Evolutionary conservation across 225 moss, liverwort and hornwort genomes (phyloP).

Genomic region (Neckera pumila): DNA sequence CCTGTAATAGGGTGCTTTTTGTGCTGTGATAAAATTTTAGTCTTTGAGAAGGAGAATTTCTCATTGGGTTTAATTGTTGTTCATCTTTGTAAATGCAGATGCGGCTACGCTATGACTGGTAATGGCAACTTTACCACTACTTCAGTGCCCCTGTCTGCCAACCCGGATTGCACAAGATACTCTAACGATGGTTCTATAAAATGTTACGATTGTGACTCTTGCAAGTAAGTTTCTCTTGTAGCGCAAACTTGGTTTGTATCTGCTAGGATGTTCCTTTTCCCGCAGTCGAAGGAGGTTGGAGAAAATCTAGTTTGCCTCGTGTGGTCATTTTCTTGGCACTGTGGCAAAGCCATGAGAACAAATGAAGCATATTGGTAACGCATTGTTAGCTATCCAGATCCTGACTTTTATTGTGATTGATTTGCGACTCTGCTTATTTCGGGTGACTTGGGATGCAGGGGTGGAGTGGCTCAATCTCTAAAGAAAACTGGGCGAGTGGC

Average conservation of each 20-base stretch:
- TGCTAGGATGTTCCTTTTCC: neutral
- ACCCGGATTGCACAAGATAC: constrained; percentile 28
- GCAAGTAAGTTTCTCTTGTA: constrained; percentile 25
- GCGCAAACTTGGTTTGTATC: neutral
- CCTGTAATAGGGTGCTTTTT: neutral
- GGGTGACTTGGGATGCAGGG: constrained; percentile 11
- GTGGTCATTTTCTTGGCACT: neutral
- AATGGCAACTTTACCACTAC: constrained; percentile 28
- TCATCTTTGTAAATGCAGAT: constrained; percentile 10
- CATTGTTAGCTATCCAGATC: neutral
- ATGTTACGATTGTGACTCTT: constrained; percentile 49
- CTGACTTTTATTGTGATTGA: neutral
- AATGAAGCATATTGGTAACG: neutral
- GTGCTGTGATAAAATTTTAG: neutral
- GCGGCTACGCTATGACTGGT: constrained; percentile 20
- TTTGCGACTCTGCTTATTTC: neutral
- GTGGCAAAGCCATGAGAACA: neutral
- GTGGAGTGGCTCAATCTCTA: constrained; percentile 42
- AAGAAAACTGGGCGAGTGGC: constrained; percentile 25
- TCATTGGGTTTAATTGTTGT: neutral
- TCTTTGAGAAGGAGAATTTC: neutral
- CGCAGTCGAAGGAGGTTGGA: neutral
- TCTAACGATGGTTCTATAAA: constrained; percentile 27
- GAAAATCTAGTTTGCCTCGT: neutral
- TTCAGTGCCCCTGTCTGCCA: constrained; percentile 16